Percentiles rank a stretch among this genome's conserved stretches.
Conservation (phyloP, 2,329 filamentous ascomycete species). For the Knufia fluminis region DNA sequence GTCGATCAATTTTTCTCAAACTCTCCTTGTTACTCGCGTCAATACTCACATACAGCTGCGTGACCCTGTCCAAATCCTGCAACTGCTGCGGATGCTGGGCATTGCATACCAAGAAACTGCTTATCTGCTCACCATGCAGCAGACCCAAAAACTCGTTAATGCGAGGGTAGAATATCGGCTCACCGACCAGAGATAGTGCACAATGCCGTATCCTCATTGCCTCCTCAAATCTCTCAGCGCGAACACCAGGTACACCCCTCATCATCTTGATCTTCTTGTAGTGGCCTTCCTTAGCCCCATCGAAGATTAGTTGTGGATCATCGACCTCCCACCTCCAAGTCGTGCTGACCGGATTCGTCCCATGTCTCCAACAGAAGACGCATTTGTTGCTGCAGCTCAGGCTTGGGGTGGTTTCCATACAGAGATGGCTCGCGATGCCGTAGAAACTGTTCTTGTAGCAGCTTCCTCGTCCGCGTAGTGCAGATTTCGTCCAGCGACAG, state of each 20-base stretch:
- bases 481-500: slow-evolving; percentile 97
- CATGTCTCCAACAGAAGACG: slow-evolving; percentile 97
- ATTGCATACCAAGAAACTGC: slow-evolving; percentile 92
- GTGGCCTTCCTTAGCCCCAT: slow-evolving; percentile 81
- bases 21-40: slow-evolving; percentile 87
- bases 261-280: slow-evolving; percentile 98
- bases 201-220: slow-evolving; percentile 91
- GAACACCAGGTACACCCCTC: slow-evolving; percentile 83
- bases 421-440: slow-evolving; percentile 89
- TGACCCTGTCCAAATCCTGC: slow-evolving; percentile 71
- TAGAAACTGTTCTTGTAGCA: slow-evolving; percentile 99
- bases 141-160: slow-evolving; percentile 86
- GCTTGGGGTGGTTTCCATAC: slow-evolving; percentile 96
- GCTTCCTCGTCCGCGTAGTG: slow-evolving; percentile 80
- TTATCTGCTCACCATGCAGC: slow-evolving; percentile 78
- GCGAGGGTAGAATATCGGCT: slow-evolving; percentile 97
- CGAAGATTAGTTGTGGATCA: slow-evolving; percentile 78
- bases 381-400: slow-evolving; percentile 97
- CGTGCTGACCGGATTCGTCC: slow-evolving; percentile 92
- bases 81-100: slow-evolving; percentile 92
- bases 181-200: slow-evolving; percentile 81
- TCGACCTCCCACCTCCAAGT: slow-evolving; percentile 97
- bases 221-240: slow-evolving; percentile 84
- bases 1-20: slow-evolving; percentile 78
- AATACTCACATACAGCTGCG: slow-evolving; percentile 92